Base-by-base conservation (phyloP, 371 early-diverging fungal species). In the Syncephalis fuscata region DNA sequence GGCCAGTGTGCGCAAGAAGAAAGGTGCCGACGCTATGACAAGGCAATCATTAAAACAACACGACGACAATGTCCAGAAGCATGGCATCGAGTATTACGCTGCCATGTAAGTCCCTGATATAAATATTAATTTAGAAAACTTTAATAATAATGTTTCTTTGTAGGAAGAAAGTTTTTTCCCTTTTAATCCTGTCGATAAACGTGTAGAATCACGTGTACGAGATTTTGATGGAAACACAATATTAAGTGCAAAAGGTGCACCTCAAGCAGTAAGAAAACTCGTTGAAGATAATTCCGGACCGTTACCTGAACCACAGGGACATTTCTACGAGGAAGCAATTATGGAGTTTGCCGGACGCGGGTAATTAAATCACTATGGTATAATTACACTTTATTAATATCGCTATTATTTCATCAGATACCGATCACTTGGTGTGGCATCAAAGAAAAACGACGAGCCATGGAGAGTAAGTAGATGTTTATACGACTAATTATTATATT, bases 11-110 rank as follows among this genome's bases (percentile, higher is more conserved):
- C 32, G 47, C 14, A 70, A 76, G 55, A 57, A 67, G 16, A 78
- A 78, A 57, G 78, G 78, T 62, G 74, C 73, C 56, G 82, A 82
- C 58, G 80, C 82, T 47, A 82, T 39, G 82, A 82, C 68, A 76
- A 69, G 60, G 76, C 76, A 46, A 65, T 81, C 45, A 72, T 73
- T 52, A 71, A 70, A 56, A 74, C 79, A 14, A 61, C 78, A 7
- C 32, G 32, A 32, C 32, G 39, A 67, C 71, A 53, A 76, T 76
- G 44, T 68, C 74, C 58, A 78, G 78, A 74, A 78, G 81, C 49
- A 78, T 78, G 78, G 74, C 80, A 41, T 76, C 76, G 55, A 69
- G 71, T 58, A 76, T 79, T 50, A 63, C 77, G 23, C 74, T 76
- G 55, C 74, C 79, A 51, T 75, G 75, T 64, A 70, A 74, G 24